phyloP scores from a whole-genome alignment of 371 early-diverging fungal species.

The Mucor mucedo region DNA sequence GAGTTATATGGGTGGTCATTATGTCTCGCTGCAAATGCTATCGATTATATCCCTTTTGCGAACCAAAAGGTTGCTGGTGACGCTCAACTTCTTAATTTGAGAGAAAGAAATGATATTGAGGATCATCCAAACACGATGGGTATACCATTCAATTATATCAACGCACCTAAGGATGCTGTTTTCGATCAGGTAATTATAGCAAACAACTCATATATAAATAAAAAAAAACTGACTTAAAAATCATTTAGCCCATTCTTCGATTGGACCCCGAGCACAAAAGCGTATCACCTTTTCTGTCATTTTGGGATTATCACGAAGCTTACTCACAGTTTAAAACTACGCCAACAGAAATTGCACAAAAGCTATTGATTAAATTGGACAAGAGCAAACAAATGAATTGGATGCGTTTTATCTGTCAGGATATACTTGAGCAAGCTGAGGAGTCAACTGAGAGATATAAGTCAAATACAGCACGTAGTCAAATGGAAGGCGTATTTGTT shows the following conservation, averaged over 20 bases:
- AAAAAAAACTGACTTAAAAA: not conserved
- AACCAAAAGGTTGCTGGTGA: conserved; percentile 39
- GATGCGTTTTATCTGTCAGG: conserved; percentile 46
- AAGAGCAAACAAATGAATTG: conserved; percentile 32
- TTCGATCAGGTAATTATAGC: conserved; percentile 3
- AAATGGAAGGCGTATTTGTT: conserved; percentile 65
- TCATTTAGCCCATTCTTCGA: not conserved
- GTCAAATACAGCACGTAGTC: conserved; percentile 53
- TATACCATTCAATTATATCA: conserved; percentile 27
- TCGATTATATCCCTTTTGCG: conserved; percentile 34
- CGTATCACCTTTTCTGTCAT: conserved; percentile 37
- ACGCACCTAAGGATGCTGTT: conserved; percentile 5
- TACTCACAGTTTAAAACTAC: conserved; percentile 33
- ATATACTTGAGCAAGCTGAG: conserved; percentile 62
- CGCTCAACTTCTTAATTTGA: conserved; percentile 24
- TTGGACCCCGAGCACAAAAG: conserved; percentile 22
- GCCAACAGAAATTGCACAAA: conserved; percentile 37
- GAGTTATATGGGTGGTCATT: conserved; percentile 40
- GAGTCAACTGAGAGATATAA: conserved; percentile 62
- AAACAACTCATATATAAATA: not conserved
- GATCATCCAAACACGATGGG: conserved; percentile 38
- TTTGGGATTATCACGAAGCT: conserved; percentile 44
- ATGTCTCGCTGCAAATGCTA: conserved; percentile 27
- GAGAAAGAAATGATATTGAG: conserved; percentile 23
- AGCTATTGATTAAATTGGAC: conserved; percentile 21